phyloP scores from a whole-genome alignment of 176 grass and related monocot genomes.

The Phragmites australis region DNA sequence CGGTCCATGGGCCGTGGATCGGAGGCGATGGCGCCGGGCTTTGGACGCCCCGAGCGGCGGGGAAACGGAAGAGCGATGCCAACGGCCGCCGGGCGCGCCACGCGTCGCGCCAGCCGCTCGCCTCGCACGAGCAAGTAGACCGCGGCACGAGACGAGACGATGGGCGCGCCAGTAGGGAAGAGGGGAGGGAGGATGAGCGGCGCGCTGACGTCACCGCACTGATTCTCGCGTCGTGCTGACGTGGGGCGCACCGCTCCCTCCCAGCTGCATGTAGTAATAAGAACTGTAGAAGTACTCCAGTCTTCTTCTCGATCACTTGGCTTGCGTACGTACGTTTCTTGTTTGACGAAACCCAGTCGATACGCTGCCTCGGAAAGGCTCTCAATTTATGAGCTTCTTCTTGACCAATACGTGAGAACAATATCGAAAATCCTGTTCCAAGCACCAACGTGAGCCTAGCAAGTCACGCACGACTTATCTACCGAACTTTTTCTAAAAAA shows the following conservation, averaged over 20 bases:
- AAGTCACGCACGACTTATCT: too few species aligned
- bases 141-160: not conserved
- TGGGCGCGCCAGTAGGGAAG: too few species aligned
- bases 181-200: not conserved
- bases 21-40: too few species aligned
- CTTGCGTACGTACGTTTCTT: not conserved
- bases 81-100: slow-evolving; percentile 29
- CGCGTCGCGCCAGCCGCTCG: slow-evolving; percentile 20
- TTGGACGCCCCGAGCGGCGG: not conserved
- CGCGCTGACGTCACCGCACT: not conserved
- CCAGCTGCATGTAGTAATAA: too few species aligned
- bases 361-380: not conserved
- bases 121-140: too few species aligned
- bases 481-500: too few species aligned
- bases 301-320: not conserved
- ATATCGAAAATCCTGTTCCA: too few species aligned
- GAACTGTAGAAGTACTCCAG: too few species aligned
- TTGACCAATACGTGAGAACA: too few species aligned
- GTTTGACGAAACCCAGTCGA: slow-evolving; percentile 36
- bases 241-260: not conserved
- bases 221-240: not conserved
- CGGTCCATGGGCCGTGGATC: too few species aligned
- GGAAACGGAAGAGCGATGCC: slow-evolving; percentile 40
- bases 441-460: too few species aligned
- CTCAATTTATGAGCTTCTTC: not conserved